Evolutionary conservation across 2,329 filamentous ascomycete genomes (phyloP), one percentile per base, ranked within the genome.

Genomic region (Fusarium brachygibbosum): DNA sequence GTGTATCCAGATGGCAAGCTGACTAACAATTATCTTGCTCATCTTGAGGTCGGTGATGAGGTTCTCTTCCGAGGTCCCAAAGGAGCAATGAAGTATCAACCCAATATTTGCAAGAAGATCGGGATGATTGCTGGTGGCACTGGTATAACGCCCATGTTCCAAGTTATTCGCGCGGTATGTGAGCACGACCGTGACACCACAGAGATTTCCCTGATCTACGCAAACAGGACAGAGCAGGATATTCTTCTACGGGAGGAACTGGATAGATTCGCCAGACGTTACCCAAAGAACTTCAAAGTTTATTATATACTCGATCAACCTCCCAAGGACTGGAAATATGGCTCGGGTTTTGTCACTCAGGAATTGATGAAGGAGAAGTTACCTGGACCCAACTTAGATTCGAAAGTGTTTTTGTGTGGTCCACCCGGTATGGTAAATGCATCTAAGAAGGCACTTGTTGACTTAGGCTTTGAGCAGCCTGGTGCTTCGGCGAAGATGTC

Each of bases 101-200:
- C 78, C 8, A 80, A 79, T 0, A 75, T 82, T 6, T 79, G 77
- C 51, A 80, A 78, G 65, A 76, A 79, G 37, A 81, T 88, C n/a
- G 85, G 85, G 48, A 88, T 88, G 86, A 73, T 88, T 3, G 85
- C 84, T 1, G 86, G 86, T 4, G 77, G 77, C 1, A 78, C 77
- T 0, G 78, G 77, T 5, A 78, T 79, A 10, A 79, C 42, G 1
- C 77, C 77, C 1, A 77, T 79, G 76, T 79, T 73, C 63, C 88
- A 90, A 73, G 76, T 91, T 6, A 89, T 90, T 68, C 84, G 87
- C 5, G 87, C 87, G 40, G 87, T 90, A 54, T 88, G 87, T 73
- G 87, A 90, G 68, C 85, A 90, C 58, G 79, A 84, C 21, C 78
- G 76, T 11, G 89, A 91, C 64, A 81, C 78, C 2, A 90, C 89